A percentile compares a stretch with the other conserved stretches of the same genome.
phyloP scores from a whole-genome alignment of 192 early-diverging fungal species.

The Backusella mclennaniae region DNA sequence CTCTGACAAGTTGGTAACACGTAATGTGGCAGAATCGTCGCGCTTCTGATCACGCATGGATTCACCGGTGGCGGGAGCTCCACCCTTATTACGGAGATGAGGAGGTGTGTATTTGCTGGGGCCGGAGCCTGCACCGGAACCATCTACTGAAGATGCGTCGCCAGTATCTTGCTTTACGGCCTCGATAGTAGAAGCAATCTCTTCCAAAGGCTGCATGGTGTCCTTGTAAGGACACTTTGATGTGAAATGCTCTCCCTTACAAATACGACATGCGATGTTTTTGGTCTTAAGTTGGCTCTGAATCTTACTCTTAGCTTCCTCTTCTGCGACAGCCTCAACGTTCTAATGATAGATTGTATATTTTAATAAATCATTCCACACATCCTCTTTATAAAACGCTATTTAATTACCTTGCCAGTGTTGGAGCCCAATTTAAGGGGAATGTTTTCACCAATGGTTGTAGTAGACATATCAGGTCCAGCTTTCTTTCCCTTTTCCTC shows the following conservation, averaged over 20 bases:
- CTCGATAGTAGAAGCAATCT: slow-evolving; percentile 48
- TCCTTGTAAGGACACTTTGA: slow-evolving; percentile 99
- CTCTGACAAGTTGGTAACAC: slow-evolving; percentile 97
- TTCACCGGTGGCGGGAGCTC: slow-evolving; percentile 36
- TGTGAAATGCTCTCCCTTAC: slow-evolving; percentile 96
- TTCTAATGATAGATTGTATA: neutral
- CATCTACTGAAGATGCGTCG: neutral
- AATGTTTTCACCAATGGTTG: slow-evolving; percentile 85
- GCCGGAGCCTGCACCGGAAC: slow-evolving; percentile 12
- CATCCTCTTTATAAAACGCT: neutral
- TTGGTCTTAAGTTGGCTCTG: slow-evolving; percentile 62
- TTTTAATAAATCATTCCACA: too few species aligned
- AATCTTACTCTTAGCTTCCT: slow-evolving; percentile 63
- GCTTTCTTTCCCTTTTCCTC: slow-evolving; percentile 71
- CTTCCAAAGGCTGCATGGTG: slow-evolving; percentile 78
- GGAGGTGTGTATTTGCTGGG: slow-evolving; percentile 84
- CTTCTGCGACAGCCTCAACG: slow-evolving; percentile 48
- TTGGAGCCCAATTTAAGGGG: slow-evolving; percentile 75
- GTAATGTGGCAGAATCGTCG: slow-evolving; percentile 72
- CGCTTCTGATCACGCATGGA: slow-evolving; percentile 55
- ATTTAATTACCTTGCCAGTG: slow-evolving; percentile 50
- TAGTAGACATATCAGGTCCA: slow-evolving; percentile 88
- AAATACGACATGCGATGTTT: slow-evolving; percentile 91
- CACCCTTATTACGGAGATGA: slow-evolving; percentile 67
- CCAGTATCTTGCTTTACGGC: slow-evolving; percentile 43